phyloP scores from a whole-genome alignment of 805 yeast species.

The Priceomyces haplophilus region DNA sequence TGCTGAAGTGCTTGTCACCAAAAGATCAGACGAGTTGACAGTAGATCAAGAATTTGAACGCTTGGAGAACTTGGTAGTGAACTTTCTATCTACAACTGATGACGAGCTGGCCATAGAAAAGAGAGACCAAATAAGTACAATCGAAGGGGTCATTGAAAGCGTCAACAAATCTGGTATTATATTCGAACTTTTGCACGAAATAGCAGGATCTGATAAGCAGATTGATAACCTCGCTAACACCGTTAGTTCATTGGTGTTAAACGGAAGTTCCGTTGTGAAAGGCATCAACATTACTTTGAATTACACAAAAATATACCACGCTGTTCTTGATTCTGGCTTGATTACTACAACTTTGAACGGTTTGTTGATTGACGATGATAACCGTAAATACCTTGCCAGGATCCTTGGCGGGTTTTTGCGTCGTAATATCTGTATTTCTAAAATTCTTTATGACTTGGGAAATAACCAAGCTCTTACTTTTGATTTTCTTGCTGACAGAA shows the following conservation, averaged over 20 bases:
- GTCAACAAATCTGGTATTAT: slow-evolving; percentile 27
- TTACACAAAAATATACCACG: slow-evolving; percentile 17
- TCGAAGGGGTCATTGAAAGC: slow-evolving; percentile 12
- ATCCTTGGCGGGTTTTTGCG: slow-evolving; percentile 25
- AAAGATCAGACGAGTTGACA: neutral
- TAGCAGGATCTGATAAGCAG: slow-evolving; percentile 29
- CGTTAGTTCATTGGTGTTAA: slow-evolving; percentile 13
- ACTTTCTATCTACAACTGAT: neutral
- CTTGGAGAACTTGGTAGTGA: neutral
- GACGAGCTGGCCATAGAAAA: neutral
- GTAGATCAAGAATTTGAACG: neutral
- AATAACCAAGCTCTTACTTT: slow-evolving; percentile 28
- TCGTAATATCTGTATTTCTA: slow-evolving; percentile 28
- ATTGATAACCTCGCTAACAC: slow-evolving; percentile 27
- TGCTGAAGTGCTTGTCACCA: neutral
- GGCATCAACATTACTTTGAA: slow-evolving; percentile 22
- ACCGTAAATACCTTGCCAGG: slow-evolving; percentile 23
- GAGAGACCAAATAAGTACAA: slow-evolving; percentile 3
- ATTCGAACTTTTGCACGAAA: slow-evolving; percentile 22
- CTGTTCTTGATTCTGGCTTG: slow-evolving; percentile 25
- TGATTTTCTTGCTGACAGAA: slow-evolving; percentile 26
- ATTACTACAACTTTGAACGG: slow-evolving; percentile 21
- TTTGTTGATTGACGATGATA: slow-evolving; percentile 28
- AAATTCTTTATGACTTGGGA: slow-evolving; percentile 31
- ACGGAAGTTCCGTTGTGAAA: slow-evolving; percentile 9